Base-by-base conservation (phyloP, 2,329 filamentous ascomycete genomes). In the Immersiporthe knoxdaviesiana region DNA sequence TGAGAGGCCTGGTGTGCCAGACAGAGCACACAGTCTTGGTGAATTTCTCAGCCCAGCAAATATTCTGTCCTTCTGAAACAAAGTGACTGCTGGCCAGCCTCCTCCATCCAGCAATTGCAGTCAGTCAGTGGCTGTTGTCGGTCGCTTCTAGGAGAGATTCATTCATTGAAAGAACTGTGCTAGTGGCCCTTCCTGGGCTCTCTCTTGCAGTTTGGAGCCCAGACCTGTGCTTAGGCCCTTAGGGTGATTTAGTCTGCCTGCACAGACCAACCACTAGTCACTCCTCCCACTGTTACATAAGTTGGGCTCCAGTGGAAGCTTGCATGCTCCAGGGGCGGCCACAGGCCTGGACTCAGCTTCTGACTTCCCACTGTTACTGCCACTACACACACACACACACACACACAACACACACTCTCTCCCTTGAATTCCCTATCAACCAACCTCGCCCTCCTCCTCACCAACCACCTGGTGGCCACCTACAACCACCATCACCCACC, bases 301-400 rank as follows among this genome's bases (percentile, higher is more conserved):
- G 52, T 47, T 47, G 44, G 44, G 44, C 11, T n/a, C 44, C 44
- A 47, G 44, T 47, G 44, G 44, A 47, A 47, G 21, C 44, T n/a
- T 47, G 44, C 44, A 47, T 47, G 8, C 8, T 4, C 35, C 4
- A 8, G 8, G 35, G 1, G 44, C 14, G 18, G n/a, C 5, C 11
- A 24, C 41, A 44, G 18, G 54, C 18, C 68, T 63, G 44, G 65
- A 44, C 60, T 66, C 41, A 21, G 64, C 41, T 61, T n/a, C n/a
- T 58, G 54, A 61, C 62, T 60, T 18, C 41, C n/a, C 18, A 27
- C 44, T 61, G 65, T 35, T 35, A 39, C 56, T 35, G n/a, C 65
- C 41, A 35, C 39, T 32, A 37, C 44, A 4, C 32, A 47, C 24
- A 24, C 41, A 4, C 4, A 4, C 44, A 37, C 44, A 4, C 32